These are phyloP conservation scores for Kentomonas sorsogonicus DNA, from an alignment of 208 protist species.

Conservation along the genomic window DNA sequence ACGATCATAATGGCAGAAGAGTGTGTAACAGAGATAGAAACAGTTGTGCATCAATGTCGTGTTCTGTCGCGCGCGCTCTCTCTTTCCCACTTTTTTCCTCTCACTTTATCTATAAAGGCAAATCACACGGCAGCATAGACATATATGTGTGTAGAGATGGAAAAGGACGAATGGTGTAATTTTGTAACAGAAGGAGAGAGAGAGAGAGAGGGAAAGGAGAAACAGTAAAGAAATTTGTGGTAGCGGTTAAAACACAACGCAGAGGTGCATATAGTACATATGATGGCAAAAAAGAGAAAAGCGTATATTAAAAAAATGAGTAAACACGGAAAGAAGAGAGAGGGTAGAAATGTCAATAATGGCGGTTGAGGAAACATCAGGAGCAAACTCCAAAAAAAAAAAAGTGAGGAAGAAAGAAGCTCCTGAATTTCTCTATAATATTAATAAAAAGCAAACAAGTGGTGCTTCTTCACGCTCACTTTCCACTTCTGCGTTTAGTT, in stretches of 20 bases:
- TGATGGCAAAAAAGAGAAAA: background rate
- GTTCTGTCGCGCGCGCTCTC: no score
- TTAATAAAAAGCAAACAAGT: background rate
- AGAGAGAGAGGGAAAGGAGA: no score
- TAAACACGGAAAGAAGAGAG: no score
- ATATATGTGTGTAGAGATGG: no score
- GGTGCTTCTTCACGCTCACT: background rate
- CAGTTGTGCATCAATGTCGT: no score
- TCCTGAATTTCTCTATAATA: background rate
- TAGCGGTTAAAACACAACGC: no score
- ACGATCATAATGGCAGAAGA: no score
- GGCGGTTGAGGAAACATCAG: background rate
- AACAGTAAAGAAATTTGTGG: no score
- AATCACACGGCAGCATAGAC: background rate
- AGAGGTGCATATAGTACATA: no score
- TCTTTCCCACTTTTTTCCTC: background rate
- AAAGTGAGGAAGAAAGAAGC: background rate
- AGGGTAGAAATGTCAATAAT: background rate
- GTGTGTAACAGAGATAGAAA: no score
- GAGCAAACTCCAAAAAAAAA: conserved; percentile 12
- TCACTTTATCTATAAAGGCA: background rate
- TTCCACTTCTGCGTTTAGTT: background rate
- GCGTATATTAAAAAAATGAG: background rate
- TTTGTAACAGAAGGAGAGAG: no score
- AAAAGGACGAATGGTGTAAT: background rate